Percentiles rank a stretch among this genome's conserved stretches.
Evolutionary conservation across 192 early-diverging fungal genomes (phyloP).

Genomic region (Rhizoclosmatium globosum): DNA sequence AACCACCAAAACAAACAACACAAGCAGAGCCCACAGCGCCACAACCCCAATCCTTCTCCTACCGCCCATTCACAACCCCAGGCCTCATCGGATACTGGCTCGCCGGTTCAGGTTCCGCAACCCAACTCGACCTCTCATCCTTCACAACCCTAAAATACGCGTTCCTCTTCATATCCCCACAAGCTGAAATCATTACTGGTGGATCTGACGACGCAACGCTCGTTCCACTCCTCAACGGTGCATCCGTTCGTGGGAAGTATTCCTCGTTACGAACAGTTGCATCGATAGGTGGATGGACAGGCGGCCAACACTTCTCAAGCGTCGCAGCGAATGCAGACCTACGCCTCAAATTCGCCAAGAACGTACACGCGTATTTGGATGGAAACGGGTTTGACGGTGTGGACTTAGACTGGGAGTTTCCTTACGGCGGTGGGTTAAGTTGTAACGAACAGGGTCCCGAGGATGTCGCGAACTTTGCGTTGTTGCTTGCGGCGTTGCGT

Average conservation of each 20-base stretch:
- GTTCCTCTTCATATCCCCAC: neutral
- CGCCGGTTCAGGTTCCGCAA: neutral
- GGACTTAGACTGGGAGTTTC: slow-evolving; percentile 43
- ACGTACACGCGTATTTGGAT: slow-evolving; percentile 7
- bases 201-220: neutral
- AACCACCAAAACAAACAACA: too few species aligned
- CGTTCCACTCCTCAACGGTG: neutral
- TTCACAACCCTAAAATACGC: slow-evolving; percentile 1
- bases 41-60: too few species aligned
- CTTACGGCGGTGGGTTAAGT: neutral
- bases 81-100: slow-evolving; percentile 25
- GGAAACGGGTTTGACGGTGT: slow-evolving; percentile 38
- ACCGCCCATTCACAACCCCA: neutral
- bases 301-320: slow-evolving; percentile 23
- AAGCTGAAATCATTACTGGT: neutral
- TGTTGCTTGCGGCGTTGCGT: slow-evolving; percentile 15
- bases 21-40: too few species aligned
- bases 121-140: neutral
- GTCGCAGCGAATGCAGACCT: neutral
- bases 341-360: slow-evolving; percentile 4
- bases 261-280: neutral
- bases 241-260: neutral
- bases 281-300: slow-evolving; percentile 39
- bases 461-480: slow-evolving; percentile 18
- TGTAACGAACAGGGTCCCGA: neutral